A percentile compares a stretch with the other conserved stretches of the same genome.
Conservation (phyloP, 257 asterid species). For the Echites panduratus region DNA sequence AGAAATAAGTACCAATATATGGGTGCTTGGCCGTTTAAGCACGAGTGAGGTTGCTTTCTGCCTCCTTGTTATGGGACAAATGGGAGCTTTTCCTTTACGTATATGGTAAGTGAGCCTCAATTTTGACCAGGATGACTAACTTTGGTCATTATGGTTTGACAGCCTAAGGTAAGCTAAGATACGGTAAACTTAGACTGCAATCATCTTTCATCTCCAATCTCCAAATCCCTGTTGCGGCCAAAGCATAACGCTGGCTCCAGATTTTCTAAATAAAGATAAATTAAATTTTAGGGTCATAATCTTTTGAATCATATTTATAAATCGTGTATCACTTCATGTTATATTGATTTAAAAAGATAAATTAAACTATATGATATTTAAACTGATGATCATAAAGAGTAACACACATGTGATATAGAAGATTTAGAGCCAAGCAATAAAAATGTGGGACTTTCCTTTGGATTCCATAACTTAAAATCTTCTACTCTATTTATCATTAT, state of each 20-base stretch:
- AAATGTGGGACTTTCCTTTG: too few species aligned
- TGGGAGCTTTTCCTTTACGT: conserved; percentile 51
- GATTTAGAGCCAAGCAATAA: too few species aligned
- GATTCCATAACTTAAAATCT: too few species aligned
- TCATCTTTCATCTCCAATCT: conserved; percentile 6
- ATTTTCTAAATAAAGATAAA: too few species aligned
- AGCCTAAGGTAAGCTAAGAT: conserved; percentile 10
- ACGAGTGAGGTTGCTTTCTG: conserved; percentile 66
- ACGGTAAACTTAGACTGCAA: conserved; percentile 17
- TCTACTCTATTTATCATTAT: too few species aligned
- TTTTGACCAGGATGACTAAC: conserved; percentile 8
- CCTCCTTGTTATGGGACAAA: conserved; percentile 54
- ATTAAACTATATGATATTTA: too few species aligned
- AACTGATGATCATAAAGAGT: too few species aligned
- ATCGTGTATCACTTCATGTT: too few species aligned
- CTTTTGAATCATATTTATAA: too few species aligned
- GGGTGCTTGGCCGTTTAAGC: conserved; percentile 55
- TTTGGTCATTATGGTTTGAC: conserved; percentile 21
- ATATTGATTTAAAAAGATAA: too few species aligned
- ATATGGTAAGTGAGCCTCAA: conserved; percentile 43
- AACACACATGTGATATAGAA: too few species aligned
- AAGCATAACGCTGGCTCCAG: background rate
- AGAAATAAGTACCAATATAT: background rate
- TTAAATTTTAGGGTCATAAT: too few species aligned
- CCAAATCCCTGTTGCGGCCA: background rate